A percentile compares a stretch with the other conserved stretches of the same genome.
These are phyloP conservation scores for Vitis hybrid DNA, from an alignment of 177 flowering plant species.

Conservation along the genomic window DNA sequence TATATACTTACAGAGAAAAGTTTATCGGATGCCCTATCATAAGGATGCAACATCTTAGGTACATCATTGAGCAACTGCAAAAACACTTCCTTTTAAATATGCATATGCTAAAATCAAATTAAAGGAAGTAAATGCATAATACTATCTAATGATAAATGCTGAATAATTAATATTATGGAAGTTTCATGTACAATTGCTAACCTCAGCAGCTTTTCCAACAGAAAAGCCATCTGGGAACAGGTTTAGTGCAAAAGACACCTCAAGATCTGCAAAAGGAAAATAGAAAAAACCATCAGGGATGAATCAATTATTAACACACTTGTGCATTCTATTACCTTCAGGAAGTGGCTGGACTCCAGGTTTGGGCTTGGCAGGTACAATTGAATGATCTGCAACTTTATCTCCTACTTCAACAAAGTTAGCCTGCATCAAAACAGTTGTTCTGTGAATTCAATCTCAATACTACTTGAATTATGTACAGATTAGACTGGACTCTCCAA, in stretches of 20 bases:
- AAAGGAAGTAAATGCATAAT: background rate
- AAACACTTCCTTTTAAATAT: background rate
- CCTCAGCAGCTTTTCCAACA: constrained; percentile 24
- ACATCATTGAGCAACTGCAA: constrained; percentile 9
- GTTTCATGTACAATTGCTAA: constrained; percentile 2
- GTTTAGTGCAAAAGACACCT: constrained; percentile 22
- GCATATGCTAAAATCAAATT: background rate
- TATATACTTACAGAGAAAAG: constrained; percentile 23
- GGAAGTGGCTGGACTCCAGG: background rate
- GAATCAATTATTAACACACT: background rate
- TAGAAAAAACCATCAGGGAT: background rate
- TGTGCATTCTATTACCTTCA: constrained; percentile 13
- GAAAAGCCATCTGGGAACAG: constrained; percentile 15
- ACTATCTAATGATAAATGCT: background rate
- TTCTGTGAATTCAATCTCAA: background rate
- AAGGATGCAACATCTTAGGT: constrained; percentile 24
- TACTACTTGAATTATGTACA: background rate
- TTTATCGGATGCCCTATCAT: constrained; percentile 16
- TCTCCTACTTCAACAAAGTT: background rate
- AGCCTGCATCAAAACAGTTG: constrained; percentile 12
- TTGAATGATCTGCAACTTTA: constrained; percentile 8
- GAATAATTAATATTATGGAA: background rate
- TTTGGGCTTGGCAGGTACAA: constrained; percentile 6
- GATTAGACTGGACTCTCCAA: background rate
- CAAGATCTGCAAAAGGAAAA: constrained; percentile 16